phyloP scores from a whole-genome alignment of 208 protist species.

The Phytomonas sp. region DNA sequence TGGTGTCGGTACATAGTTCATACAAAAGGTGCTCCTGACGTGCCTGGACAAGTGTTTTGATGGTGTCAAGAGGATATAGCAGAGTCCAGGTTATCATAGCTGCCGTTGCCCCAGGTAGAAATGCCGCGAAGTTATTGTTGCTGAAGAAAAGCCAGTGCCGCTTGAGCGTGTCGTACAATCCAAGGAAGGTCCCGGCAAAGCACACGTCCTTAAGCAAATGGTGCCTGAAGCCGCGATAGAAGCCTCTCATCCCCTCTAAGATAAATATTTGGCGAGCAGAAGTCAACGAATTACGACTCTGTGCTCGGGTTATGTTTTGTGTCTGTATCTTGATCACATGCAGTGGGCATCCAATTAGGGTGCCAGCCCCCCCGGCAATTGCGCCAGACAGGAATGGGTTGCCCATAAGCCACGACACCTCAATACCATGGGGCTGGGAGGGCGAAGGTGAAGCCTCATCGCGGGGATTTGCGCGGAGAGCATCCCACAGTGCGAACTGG shows the following conservation, averaged over 20 bases:
- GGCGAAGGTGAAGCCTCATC: neutral
- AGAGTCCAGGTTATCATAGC: conserved; percentile 64
- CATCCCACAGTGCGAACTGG: conserved; percentile 81
- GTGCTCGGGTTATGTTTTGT: conserved; percentile 42
- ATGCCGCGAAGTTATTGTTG: neutral
- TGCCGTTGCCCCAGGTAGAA: conserved; percentile 4
- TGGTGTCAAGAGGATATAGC: conserved; percentile 76
- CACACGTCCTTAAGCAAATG: conserved; percentile 66
- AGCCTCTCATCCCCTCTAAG: conserved; percentile 54
- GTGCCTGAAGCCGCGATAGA: conserved; percentile 70
- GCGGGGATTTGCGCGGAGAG: conserved; percentile 21
- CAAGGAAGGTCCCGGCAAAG: conserved; percentile 73
- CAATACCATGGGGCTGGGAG: neutral
- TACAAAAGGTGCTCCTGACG: conserved; percentile 22
- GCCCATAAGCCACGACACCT: neutral
- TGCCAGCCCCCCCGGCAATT: conserved; percentile 70
- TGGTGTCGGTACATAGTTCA: conserved; percentile 17
- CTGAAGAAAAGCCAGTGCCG: conserved; percentile 1
- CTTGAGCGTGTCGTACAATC: conserved; percentile 50
- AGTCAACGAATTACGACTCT: conserved; percentile 69
- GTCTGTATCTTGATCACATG: conserved; percentile 87
- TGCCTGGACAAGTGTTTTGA: conserved; percentile 81
- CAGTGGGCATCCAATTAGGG: conserved; percentile 80
- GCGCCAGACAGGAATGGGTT: conserved; percentile 64
- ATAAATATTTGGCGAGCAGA: conserved; percentile 46